Evolutionary conservation across 2,329 filamentous ascomycete species (phyloP).

Genomic region (Diaporthe caulivora): DNA sequence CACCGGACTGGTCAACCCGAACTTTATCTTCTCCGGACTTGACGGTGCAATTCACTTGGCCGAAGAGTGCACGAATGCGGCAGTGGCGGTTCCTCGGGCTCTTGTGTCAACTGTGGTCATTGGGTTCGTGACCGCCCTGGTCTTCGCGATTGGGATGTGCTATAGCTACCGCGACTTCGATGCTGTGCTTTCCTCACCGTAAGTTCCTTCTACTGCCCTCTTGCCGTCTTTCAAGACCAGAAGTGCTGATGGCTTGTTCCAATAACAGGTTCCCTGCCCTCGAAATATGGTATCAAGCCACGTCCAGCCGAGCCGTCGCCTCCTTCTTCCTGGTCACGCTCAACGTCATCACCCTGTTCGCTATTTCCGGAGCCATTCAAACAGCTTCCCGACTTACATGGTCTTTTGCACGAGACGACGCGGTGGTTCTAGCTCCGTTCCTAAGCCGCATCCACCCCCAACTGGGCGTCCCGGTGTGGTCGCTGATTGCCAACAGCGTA

Average conservation of each 20-base stretch:
- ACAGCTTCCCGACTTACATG: conserved; percentile 34
- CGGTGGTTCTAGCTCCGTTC: conserved; percentile 26
- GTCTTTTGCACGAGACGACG: conserved; percentile 37
- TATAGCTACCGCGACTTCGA: conserved; percentile 43
- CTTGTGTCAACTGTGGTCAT: conserved; percentile 49
- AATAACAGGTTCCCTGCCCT: conserved; percentile 31
- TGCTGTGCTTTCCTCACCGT: conserved; percentile 38
- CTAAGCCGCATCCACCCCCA: conserved; percentile 26
- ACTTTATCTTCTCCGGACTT: conserved; percentile 53
- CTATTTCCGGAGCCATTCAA: conserved; percentile 37
- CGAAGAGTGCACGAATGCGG: conserved; percentile 51
- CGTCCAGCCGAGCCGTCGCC: conserved; percentile 21
- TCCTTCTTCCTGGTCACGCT: conserved; percentile 28
- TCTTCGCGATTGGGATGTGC: conserved; percentile 48
- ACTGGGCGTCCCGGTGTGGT: conserved; percentile 30
- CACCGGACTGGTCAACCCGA: conserved; percentile 53
- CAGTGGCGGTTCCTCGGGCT: conserved; percentile 48
- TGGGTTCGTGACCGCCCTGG: conserved; percentile 49
- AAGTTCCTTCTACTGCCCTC: not conserved
- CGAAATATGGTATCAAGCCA: conserved; percentile 38
- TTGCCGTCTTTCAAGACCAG: rapidly evolving
- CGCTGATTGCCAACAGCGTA: conserved; percentile 29
- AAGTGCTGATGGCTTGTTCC: rapidly evolving
- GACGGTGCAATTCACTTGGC: conserved; percentile 54
- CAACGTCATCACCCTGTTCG: conserved; percentile 21